Evolutionary conservation across 108 stramenopile genomes (phyloP), one percentile per base, ranked within the genome.

Genomic region (Schizochytrium sp.): DNA sequence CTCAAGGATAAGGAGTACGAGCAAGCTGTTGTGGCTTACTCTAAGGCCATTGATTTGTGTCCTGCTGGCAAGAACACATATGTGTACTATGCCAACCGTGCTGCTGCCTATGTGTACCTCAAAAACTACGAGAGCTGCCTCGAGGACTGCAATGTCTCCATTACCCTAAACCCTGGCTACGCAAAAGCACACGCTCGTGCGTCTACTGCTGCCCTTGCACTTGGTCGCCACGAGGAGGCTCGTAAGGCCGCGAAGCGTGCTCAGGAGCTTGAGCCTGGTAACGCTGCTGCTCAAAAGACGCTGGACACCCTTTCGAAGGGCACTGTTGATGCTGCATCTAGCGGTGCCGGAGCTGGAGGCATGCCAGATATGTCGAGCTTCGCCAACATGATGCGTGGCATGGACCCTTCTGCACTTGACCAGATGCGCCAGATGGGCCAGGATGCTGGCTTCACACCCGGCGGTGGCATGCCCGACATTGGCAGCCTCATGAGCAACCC

Each of bases 401-500:
- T 83, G 76, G 76, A 83, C 28, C 76, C 76, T 5, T 7, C 76
- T 47, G 28, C 40, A 10, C n/a, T 83, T 47, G 28, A 42, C 1
- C 47, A 55, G 50, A 55, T 83, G 53, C 76, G 76, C 50, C 10
- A 83, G 38, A 15, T 60, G 59, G 59, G 10, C 12, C 28, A 41
- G 72, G 72, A 41, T 42, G 72, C 38, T 8, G 53, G 38, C 50
- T 47, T 10, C 47, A 53, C 50, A 10, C 50, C 45, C 15, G 64
- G 19, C 28, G 76, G 76, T 5, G 76, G 76, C 76, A 83, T 83
- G 76, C 76, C 76, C 5, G 76, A 83, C 28, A 83, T 83, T 55
- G 76, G 76, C 13, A 55, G 50, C 50, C 47, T 83, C 50, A 83
- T 83, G 76, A 83, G 55, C 76, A 83, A 83, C 76, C 76, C 76